phyloP scores from a whole-genome alignment of 768 basidiomycete genomes.

The Sutorius australiensis region DNA sequence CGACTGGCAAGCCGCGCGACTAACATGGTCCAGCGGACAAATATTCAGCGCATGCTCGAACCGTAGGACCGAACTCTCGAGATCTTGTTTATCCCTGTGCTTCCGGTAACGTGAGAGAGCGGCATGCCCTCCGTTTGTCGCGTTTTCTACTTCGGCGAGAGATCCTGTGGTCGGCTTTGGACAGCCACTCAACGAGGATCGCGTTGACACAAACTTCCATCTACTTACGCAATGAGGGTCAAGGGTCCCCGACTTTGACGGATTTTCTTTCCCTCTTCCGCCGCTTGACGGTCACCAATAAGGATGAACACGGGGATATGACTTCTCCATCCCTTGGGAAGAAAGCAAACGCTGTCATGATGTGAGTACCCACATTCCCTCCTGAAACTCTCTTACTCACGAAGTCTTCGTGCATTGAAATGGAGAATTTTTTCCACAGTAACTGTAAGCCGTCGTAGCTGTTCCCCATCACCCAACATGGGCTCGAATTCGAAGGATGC shows the following conservation, averaged over 20 bases:
- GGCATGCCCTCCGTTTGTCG: background rate
- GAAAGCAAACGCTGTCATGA: background rate
- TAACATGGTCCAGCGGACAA: background rate
- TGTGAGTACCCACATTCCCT: background rate
- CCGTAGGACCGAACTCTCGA: background rate
- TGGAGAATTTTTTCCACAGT: background rate
- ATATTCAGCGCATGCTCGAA: background rate
- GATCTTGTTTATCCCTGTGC: background rate
- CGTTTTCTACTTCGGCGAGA: background rate
- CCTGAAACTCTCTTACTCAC: background rate
- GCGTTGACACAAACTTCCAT: background rate
- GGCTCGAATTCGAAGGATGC: slow-evolving; percentile 2
- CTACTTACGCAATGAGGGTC: background rate
- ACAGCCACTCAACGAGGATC: background rate
- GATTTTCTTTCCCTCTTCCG: background rate
- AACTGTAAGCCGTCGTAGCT: background rate
- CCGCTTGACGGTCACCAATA: background rate
- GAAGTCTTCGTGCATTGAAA: background rate
- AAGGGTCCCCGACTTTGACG: background rate
- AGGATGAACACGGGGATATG: background rate
- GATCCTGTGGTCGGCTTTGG: background rate
- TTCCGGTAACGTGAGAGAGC: background rate
- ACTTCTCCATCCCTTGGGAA: background rate
- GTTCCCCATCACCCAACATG: background rate
- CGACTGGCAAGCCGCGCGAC: background rate